These are phyloP conservation scores for Tephrocybe rancida DNA, from an alignment of 768 basidiomycete species.

Conservation along the genomic window DNA sequence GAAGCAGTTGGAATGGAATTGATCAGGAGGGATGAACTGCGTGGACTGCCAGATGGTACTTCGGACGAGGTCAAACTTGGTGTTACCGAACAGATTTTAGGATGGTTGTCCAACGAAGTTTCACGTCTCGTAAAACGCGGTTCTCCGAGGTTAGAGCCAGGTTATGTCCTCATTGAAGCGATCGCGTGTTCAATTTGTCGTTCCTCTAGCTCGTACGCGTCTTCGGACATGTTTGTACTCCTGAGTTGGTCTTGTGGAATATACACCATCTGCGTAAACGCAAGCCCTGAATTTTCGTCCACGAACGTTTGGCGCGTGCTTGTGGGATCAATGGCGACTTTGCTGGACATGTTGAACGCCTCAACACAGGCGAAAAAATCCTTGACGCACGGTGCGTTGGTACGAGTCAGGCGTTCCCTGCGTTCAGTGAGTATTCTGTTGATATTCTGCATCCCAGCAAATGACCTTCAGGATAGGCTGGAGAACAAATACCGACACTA, in stretches of 20 bases:
- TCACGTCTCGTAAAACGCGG: conserved; percentile 55
- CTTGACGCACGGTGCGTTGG: conserved; percentile 60
- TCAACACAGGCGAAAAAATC: conserved; percentile 56
- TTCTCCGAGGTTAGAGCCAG: conserved; percentile 52
- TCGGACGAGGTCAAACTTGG: conserved; percentile 51
- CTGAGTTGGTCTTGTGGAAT: conserved; percentile 72
- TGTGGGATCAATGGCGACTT: conserved; percentile 54
- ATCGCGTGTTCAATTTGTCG: conserved; percentile 1
- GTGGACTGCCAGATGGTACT: conserved; percentile 40
- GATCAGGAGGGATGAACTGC: conserved; percentile 62
- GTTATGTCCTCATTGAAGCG: conserved; percentile 6
- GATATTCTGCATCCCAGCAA: not conserved
- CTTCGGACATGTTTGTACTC: conserved; percentile 67
- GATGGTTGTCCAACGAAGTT: conserved; percentile 75
- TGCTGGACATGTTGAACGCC: conserved; percentile 64
- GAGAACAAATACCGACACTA: conserved; percentile 45
- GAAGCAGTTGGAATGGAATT: conserved; percentile 67
- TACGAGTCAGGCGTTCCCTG: conserved; percentile 65
- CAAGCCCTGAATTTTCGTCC: conserved; percentile 45
- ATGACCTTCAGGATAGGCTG: conserved; percentile 29
- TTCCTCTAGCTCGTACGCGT: conserved; percentile 49
- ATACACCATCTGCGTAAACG: conserved; percentile 52
- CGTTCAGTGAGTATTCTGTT: conserved; percentile 51
- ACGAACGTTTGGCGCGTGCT: conserved; percentile 55
- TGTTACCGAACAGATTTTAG: conserved; percentile 70